Conservation (phyloP, 306 rosid species). For the Morella rubra region DNA sequence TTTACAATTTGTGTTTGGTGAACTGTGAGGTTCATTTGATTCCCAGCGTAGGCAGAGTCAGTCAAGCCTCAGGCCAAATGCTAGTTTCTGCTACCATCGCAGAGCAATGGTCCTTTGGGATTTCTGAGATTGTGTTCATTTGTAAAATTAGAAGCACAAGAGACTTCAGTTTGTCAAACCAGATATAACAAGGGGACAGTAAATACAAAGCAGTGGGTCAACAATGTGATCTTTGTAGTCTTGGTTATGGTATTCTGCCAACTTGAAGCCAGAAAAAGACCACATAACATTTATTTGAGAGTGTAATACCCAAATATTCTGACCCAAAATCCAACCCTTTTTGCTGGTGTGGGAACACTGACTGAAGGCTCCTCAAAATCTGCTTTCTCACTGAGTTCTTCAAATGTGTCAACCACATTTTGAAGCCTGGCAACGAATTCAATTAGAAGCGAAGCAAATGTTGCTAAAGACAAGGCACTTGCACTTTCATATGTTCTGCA, state of each 20-base stretch:
- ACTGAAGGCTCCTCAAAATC: conserved; percentile 55
- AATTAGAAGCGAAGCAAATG: conserved; percentile 65
- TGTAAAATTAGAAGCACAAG: no score
- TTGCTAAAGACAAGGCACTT: conserved; percentile 66
- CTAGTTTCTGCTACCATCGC: no score
- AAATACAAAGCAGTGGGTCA: no score
- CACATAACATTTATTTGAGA: neutral
- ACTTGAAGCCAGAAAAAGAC: neutral
- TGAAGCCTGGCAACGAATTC: conserved; percentile 85
- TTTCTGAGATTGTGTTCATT: no score
- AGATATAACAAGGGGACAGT: no score
- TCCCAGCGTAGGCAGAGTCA: no score
- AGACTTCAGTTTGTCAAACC: no score
- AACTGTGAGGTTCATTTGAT: no score
- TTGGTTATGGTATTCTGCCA: neutral
- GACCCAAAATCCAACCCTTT: conserved; percentile 32
- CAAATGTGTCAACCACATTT: conserved; percentile 64
- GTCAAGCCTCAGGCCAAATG: no score
- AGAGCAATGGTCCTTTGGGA: no score
- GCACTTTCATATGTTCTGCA: conserved; percentile 64
- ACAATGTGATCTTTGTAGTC: no score
- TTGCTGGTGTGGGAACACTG: conserved; percentile 22
- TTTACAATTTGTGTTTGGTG: no score
- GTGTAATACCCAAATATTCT: conserved; percentile 23
- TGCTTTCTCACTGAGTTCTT: conserved; percentile 64